Base-by-base conservation (phyloP, 176 grass and related monocot species). In the Themeda triandra region DNA sequence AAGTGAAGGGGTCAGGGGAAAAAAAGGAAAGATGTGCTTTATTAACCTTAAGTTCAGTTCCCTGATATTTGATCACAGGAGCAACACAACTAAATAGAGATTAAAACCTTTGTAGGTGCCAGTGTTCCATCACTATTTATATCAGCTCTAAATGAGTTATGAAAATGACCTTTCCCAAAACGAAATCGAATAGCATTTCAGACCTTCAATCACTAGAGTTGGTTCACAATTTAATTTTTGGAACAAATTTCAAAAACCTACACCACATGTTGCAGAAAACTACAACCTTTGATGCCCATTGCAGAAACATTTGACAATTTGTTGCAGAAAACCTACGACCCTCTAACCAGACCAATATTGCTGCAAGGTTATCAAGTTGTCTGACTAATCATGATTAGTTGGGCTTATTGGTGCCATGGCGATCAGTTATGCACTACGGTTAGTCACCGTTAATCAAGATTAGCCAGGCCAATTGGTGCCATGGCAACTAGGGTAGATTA, bases 11-110 rank as follows among this genome's bases (percentile, higher is more conserved):
- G 33, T 35, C 33, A 35, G 25, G 9, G 9, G 6, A 41, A 37
- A 41, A 35, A 36, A 59, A 44, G 0, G n/a, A 10, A 27, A 27
- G 58, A 62, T 66, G 13, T 33, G n/a, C 85, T 33, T 44, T 71
- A 8, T 83, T 31, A 36, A 59, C 67, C 36, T 41, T 70, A 70
- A 6, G 13, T 17, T 27, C 35, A 32, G 28, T 48, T 82, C 36
- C 76, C 33, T 45, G 66, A 66, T 79, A 88, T 84, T 14, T 79
- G 59, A 72, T 65, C 25, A 53, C 54, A 48, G 30, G 18, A 87
- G 63, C n/a, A 88, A 83, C 45, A 41, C 2, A 75, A 53, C 21
- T 35, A 72, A 72, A 64, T 19, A 9, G 13, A 66, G 59, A 79
- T 32, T 39, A 11, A 28, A 49, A 1, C 18, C 49, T 49, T 25